Conservation (phyloP, 768 basidiomycete species). For the Kwoniella dendrophila region DNA sequence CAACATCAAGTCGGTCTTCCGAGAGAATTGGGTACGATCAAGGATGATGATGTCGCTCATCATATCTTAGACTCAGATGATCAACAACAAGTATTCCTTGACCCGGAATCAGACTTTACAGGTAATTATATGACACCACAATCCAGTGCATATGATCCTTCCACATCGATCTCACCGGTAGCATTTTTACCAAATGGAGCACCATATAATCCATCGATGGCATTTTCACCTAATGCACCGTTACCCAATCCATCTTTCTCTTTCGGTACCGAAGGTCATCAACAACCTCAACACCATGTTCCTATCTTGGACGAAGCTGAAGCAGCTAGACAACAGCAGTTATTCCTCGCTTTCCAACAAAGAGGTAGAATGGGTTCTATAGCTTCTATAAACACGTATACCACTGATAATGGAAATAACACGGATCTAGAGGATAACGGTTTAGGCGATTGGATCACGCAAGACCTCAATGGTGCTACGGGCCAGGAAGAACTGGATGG, state of each 20-base stretch:
- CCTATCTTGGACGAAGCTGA: slow-evolving; percentile 15
- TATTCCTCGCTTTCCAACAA: slow-evolving; percentile 30
- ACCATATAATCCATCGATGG: slow-evolving; percentile 10
- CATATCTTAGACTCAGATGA: not conserved
- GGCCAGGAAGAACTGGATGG: slow-evolving; percentile 26
- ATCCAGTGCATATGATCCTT: slow-evolving; percentile 22
- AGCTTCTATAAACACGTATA: slow-evolving; percentile 40
- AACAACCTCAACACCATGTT: not conserved
- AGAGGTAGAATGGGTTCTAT: slow-evolving; percentile 46
- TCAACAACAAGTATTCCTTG: slow-evolving; percentile 14
- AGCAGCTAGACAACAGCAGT: slow-evolving; percentile 26
- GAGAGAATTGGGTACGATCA: slow-evolving; percentile 45
- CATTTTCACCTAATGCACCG: slow-evolving; percentile 33
- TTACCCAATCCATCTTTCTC: slow-evolving; percentile 50
- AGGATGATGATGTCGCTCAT: slow-evolving; percentile 37
- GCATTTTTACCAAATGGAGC: slow-evolving; percentile 11
- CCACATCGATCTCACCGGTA: slow-evolving; percentile 4
- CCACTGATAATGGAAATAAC: slow-evolving; percentile 39
- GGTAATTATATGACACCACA: slow-evolving; percentile 38
- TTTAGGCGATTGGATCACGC: slow-evolving; percentile 15
- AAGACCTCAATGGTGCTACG: not conserved
- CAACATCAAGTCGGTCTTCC: slow-evolving; percentile 20
- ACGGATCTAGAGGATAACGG: slow-evolving; percentile 15
- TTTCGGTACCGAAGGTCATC: slow-evolving; percentile 35
- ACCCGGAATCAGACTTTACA: slow-evolving; percentile 23